These are phyloP conservation scores for Microbotryomycetes sp. DNA, from an alignment of 1,284 basidiomycete genomes.

Conservation along the genomic window DNA sequence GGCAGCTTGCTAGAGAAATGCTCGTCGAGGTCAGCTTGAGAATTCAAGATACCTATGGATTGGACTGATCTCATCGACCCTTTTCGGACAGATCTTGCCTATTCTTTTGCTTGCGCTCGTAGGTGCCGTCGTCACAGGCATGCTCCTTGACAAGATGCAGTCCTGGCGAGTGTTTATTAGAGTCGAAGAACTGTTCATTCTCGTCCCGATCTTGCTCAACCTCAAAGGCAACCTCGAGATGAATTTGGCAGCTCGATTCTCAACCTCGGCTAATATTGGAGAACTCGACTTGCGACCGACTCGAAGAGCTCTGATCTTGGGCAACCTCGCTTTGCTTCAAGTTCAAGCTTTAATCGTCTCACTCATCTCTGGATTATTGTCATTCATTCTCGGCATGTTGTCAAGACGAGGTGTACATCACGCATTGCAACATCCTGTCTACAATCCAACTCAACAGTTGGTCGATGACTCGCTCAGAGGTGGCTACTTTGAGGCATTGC, in stretches of 20 bases:
- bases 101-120: slow-evolving; percentile 32
- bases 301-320: slow-evolving; percentile 63
- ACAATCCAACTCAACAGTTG: slow-evolving; percentile 19
- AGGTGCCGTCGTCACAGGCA: slow-evolving; percentile 33
- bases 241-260: slow-evolving; percentile 56
- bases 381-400: slow-evolving; percentile 49
- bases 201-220: slow-evolving; percentile 89
- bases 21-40: slow-evolving; percentile 26
- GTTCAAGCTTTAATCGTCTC: slow-evolving; percentile 89
- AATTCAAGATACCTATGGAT: not conserved
- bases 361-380: slow-evolving; percentile 72
- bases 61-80: not conserved
- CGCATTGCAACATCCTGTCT: slow-evolving; percentile 36
- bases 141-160: slow-evolving; percentile 45
- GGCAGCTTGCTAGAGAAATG: slow-evolving; percentile 27
- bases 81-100: slow-evolving; percentile 30
- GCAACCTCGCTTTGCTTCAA: slow-evolving; percentile 81
- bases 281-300: slow-evolving; percentile 68
- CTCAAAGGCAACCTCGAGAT: slow-evolving; percentile 93
- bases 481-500: slow-evolving; percentile 55
- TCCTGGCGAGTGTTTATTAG: slow-evolving; percentile 82
- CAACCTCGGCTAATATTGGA: slow-evolving; percentile 62
- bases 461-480: slow-evolving; percentile 37
- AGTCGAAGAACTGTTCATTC: slow-evolving; percentile 92
- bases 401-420: slow-evolving; percentile 37